These are phyloP conservation scores for Aspergillus bridgeri DNA, from an alignment of 495 filamentous ascomycete genomes.

Conservation along the genomic window DNA sequence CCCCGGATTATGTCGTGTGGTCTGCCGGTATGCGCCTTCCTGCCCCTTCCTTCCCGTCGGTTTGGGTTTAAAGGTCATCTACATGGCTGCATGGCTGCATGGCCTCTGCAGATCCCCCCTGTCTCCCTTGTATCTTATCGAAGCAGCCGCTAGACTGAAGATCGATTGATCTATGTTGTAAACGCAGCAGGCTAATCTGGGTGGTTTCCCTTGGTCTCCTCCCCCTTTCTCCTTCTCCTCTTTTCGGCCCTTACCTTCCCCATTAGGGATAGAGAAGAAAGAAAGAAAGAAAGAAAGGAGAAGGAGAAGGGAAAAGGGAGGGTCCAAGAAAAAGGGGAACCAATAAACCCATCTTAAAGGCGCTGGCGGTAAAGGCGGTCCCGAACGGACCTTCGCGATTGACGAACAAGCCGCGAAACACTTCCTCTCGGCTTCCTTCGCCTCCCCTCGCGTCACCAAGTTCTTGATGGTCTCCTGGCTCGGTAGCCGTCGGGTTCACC, in stretches of 20 bases:
- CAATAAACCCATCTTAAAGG: conserved; percentile 30
- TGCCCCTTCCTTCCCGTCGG: conserved; percentile 9
- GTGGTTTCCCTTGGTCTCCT: neutral
- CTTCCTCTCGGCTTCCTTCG: conserved; percentile 65
- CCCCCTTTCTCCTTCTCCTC: neutral
- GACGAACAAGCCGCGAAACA: conserved; percentile 66
- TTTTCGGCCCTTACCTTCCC: neutral
- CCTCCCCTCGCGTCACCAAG: conserved; percentile 57
- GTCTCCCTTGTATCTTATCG: neutral
- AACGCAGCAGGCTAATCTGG: neutral
- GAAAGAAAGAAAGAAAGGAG: neutral
- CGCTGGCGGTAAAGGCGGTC: conserved; percentile 73
- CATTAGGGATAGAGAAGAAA: neutral
- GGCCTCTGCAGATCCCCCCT: neutral
- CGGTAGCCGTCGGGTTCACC: conserved; percentile 52
- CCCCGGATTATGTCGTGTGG: conserved; percentile 73
- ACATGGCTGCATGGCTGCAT: neutral
- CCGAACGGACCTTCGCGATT: conserved; percentile 57
- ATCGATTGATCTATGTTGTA: neutral
- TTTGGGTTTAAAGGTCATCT: neutral
- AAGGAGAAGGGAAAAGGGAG: neutral
- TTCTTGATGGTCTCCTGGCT: conserved; percentile 74
- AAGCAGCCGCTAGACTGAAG: neutral
- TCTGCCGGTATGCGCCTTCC: conserved; percentile 56
- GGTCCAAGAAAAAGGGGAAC: neutral